Evolutionary conservation across 2,329 filamentous ascomycete species (phyloP).

Genomic region (Pseudogymnoascus destructans): DNA sequence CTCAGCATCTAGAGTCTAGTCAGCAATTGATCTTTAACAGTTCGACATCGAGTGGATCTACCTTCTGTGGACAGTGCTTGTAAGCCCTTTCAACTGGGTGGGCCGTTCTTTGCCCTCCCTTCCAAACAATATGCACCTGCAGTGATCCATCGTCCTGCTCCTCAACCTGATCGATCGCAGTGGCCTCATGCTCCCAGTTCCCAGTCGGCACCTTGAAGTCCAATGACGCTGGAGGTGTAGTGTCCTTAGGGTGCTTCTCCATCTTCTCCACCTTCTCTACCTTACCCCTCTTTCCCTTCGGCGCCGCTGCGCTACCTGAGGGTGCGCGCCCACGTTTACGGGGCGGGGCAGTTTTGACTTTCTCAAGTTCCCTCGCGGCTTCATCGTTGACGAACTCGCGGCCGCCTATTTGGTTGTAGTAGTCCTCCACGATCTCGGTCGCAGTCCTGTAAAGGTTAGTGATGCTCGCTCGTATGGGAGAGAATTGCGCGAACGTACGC

Average conservation of each 20-base stretch:
- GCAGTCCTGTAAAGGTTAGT: constrained; percentile 30
- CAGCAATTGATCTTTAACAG: background rate
- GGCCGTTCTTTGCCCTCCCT: constrained; percentile 58
- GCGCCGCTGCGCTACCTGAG: background rate
- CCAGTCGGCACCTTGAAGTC: constrained; percentile 56
- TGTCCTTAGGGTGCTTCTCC: constrained; percentile 32
- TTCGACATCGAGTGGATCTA: constrained; percentile 24
- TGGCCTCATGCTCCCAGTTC: constrained; percentile 64
- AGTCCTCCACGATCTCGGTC: constrained; percentile 47
- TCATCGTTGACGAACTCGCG: constrained; percentile 39
- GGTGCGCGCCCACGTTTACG: background rate
- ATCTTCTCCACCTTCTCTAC: constrained; percentile 18
- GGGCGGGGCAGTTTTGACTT: background rate
- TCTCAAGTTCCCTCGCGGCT: constrained; percentile 30
- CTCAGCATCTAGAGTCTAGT: constrained; percentile 29
- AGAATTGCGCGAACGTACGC: constrained; percentile 27
- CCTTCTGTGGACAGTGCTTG: constrained; percentile 66
- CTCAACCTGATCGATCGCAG: constrained; percentile 52
- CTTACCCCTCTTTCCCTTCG: constrained; percentile 16
- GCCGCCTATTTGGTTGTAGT: constrained; percentile 51
- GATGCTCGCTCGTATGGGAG: background rate
- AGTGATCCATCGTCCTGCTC: constrained; percentile 50
- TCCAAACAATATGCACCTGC: constrained; percentile 61
- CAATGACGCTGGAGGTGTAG: constrained; percentile 36
- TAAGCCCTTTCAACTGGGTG: constrained; percentile 58